Base-by-base conservation (phyloP, 1,139 yeast species). In the Lodderomyces margitis region DNA sequence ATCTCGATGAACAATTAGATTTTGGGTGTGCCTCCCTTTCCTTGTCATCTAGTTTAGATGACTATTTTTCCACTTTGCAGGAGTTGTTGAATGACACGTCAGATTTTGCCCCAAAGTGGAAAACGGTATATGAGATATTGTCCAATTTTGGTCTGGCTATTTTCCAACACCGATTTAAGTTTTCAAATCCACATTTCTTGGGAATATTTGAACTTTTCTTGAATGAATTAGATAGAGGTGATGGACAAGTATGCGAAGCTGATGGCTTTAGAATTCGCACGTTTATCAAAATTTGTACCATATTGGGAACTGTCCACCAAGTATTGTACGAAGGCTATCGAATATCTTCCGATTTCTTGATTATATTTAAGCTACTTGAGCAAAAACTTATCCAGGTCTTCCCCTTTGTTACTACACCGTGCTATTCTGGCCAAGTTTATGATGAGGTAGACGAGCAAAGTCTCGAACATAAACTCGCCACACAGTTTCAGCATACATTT, bases 321-420 rank as follows among this genome's bases (percentile, higher is more conserved):
- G 14, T 33, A 2, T 33, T 33, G 14, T 33, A 11, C 21, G 36
- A 33, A 6, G 36, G 36, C 5, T 33, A 33, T 20, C n/a, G 27
- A 14, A 4, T 23, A 6, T n/a, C 36, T 3, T 12, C 24, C 12
- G 25, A 19, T 6, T 33, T 33, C 14, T 5, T 7, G 17, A 7
- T 10, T 12, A 9, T 33, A 16, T 33, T 20, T 11, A 12, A 33
- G 9, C 19, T 21, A 7, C 21, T 21, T 19, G 17, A 39, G 14
- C 3, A 15, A 6, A 14, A 28, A 15, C 11, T 28, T 5, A n/a
- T 14, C 8, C n/a, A 15, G 19, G 19, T n/a, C 5, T 28, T 15
- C 11, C 32, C 32, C 11, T 28, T 28, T 28, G 32, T 28, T n/a
- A n/a, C n/a, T n/a, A n/a, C n/a, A n/a, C n/a, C n/a, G n/a, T n/a